A percentile compares a stretch with the other conserved stretches of the same genome.
Evolutionary conservation across 2,329 filamentous ascomycete genomes (phyloP).

Genomic region (Neofusicoccum ribis): DNA sequence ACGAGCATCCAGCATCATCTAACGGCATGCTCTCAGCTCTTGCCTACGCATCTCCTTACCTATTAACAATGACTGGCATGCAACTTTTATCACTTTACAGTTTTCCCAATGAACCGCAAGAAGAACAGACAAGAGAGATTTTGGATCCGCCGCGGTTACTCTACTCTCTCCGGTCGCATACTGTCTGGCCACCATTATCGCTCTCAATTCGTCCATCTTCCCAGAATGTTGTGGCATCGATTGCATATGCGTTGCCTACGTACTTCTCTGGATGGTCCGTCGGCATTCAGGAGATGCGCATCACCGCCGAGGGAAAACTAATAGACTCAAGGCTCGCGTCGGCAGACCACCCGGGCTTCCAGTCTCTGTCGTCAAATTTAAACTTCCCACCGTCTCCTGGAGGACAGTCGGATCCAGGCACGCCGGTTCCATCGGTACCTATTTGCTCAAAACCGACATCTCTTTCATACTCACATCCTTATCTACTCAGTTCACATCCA

Average conservation of each 20-base stretch:
- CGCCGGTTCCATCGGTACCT: slow-evolving; percentile 22
- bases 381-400: slow-evolving; percentile 23
- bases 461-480: slow-evolving; percentile 69
- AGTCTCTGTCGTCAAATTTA: slow-evolving; percentile 34
- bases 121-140: slow-evolving; percentile 18
- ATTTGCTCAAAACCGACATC: slow-evolving; percentile 46
- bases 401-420: neutral
- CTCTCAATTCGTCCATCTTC: slow-evolving; percentile 74
- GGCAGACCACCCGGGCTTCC: slow-evolving; percentile 51
- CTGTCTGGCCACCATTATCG: slow-evolving; percentile 73
- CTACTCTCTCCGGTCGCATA: slow-evolving; percentile 78
- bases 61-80: slow-evolving; percentile 74
- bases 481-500: slow-evolving; percentile 77
- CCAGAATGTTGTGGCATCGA: slow-evolving; percentile 70
- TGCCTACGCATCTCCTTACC: slow-evolving; percentile 71
- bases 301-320: slow-evolving; percentile 54
- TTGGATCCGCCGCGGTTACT: slow-evolving; percentile 59
- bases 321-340: slow-evolving; percentile 52
- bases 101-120: slow-evolving; percentile 46
- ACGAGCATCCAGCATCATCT: slow-evolving; percentile 62
- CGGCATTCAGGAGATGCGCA: slow-evolving; percentile 84
- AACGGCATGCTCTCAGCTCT: slow-evolving; percentile 69
- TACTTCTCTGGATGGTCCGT: slow-evolving; percentile 80
- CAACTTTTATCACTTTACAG: slow-evolving; percentile 77
- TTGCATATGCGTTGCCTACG: slow-evolving; percentile 82